A percentile compares a stretch with the other conserved stretches of the same genome.
These are phyloP conservation scores for Cyclotella kingstonii DNA, from an alignment of 108 stramenopile species.

Conservation along the genomic window DNA sequence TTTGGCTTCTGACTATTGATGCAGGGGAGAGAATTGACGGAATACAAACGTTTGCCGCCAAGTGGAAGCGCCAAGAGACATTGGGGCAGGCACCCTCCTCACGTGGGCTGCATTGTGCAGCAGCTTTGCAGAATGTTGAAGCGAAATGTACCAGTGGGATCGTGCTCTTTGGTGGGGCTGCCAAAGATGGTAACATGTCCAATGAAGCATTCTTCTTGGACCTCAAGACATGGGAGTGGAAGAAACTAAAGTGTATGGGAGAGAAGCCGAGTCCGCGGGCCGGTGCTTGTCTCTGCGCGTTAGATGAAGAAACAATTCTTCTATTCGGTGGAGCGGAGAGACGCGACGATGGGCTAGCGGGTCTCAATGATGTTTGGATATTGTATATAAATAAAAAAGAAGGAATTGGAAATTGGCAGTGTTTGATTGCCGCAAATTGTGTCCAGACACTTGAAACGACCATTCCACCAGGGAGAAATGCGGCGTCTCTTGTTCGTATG, in stretches of 20 bases:
- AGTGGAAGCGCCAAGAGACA: conserved; percentile 42
- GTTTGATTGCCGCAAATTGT: conserved; percentile 29
- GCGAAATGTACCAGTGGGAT: conserved; percentile 11
- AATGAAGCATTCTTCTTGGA: conserved; percentile 71
- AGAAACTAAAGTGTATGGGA: conserved; percentile 12
- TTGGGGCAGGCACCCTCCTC: conserved; percentile 50
- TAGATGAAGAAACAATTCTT: conserved; percentile 43
- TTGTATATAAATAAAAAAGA: conserved; percentile 27
- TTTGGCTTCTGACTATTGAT: conserved; percentile 34
- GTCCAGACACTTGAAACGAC: neutral
- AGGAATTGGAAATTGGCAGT: conserved; percentile 35
- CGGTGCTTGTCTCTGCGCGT: conserved; percentile 51
- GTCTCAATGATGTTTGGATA: conserved; percentile 59
- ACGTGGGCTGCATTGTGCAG: conserved; percentile 63
- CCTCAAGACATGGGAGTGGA: conserved; percentile 63
- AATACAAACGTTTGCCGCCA: neutral
- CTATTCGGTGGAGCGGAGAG: conserved; percentile 59
- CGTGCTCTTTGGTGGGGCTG: conserved; percentile 67
- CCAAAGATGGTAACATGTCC: conserved; percentile 61
- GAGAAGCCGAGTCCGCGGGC: conserved; percentile 52
- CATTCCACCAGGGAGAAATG: conserved; percentile 71
- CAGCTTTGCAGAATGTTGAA: conserved; percentile 12
- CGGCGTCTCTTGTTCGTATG: conserved; percentile 56
- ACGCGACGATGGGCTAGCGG: conserved; percentile 38
- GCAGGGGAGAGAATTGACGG: conserved; percentile 1